Base-by-base conservation (phyloP, 192 early-diverging fungal species). In the Gamsiella multidivaricata region DNA sequence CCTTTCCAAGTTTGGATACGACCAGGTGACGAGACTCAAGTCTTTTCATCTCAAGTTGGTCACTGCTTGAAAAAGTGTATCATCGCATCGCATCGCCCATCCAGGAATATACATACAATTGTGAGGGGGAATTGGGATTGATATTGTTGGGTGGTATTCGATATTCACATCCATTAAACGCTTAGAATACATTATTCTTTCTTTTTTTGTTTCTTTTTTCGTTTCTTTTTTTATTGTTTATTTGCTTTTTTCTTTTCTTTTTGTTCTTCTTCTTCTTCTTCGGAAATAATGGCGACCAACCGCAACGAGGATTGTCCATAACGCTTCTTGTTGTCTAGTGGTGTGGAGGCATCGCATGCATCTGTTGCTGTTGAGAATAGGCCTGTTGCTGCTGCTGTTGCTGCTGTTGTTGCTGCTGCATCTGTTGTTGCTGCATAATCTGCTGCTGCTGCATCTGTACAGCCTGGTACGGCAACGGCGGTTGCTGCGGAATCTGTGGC, bases 1-100 rank as follows among this genome's bases (percentile, higher is more conserved):
- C 9, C 70, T 95, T 54, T 89, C 87, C 29, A 84, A 87, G 59
- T 84, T 86, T 67, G 92, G 92, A 20, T 95, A 90, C 69, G 92
- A 91, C 68, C 84, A 89, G 34, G 65, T 95, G 33, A 90, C 90
- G 17, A 70, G 90, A 52, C 85, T 87, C 68, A 91, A 91, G 80
- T 86, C 86, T 6, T 91, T 87, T 78, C 88, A 91, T 43, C 75
- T 91, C 49, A 79, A 87, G 47, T 32, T 87, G 17, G 39, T 54
- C 32, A 80, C 80, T 36, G 73, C 69, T 14, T 72, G 62, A 64
- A 29, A 17, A 11, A 47, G n/a, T 17, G 20, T n/a, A n/a, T n/a
- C n/a, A n/a, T n/a, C n/a, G n/a, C n/a, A n/a, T n/a, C n/a, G n/a
- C n/a, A n/a, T n/a, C n/a, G n/a, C n/a, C n/a, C n/a, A n/a, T n/a